Evolutionary conservation across 768 basidiomycete species (phyloP), one percentile per base, ranked within the genome.

Genomic region (Suillus luteus): DNA sequence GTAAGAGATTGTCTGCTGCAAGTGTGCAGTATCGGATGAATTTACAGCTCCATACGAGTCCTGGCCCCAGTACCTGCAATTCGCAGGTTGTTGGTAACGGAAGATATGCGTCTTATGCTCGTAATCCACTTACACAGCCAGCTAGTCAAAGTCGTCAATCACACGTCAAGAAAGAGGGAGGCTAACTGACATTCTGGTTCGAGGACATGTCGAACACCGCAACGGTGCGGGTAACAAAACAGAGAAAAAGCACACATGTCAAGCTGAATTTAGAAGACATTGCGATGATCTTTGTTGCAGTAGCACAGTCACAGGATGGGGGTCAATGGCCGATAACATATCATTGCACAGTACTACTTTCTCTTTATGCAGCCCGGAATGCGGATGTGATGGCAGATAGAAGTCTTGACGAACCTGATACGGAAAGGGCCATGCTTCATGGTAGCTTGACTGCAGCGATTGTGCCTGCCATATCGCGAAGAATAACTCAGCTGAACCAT

Each of bases 21-120:
- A 79, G 22, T 71, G 63, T 5, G 71, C 68, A 7, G 73, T 69
- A 57, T 79, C 66, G 17, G 57, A 55, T 24, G 72, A 64, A 62
- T 79, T 68, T 2, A 66, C 68, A 3, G 78, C 77, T 11, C 79
- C 78, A 27, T 75, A 76, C 9, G 77, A 79, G 40, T 78, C 77
- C 67, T 78, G 78, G 12, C 77, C 76, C 76, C 77, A 77, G 54
- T 78, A 77, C 61, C 74, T 76, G 61, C 24, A 27, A 38, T 24
- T 11, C 41, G 46, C 33, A 22, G 48, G 52, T 63, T 35, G 61
- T 55, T n/a, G 48, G 46, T 38, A 62, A 55, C 17, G 17, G 38
- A 8, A 58, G 11, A 58, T 12, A 27, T 41, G 11, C 8, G 14
- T 44, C 11, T 14, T 6, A 44, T 35, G 31, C 19, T 43, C 19